Percentiles rank a stretch among this genome's conserved stretches.
phyloP scores from a whole-genome alignment of 176 grass and related monocot genomes.

The sorghum (Sorghum bicolor) region DNA sequence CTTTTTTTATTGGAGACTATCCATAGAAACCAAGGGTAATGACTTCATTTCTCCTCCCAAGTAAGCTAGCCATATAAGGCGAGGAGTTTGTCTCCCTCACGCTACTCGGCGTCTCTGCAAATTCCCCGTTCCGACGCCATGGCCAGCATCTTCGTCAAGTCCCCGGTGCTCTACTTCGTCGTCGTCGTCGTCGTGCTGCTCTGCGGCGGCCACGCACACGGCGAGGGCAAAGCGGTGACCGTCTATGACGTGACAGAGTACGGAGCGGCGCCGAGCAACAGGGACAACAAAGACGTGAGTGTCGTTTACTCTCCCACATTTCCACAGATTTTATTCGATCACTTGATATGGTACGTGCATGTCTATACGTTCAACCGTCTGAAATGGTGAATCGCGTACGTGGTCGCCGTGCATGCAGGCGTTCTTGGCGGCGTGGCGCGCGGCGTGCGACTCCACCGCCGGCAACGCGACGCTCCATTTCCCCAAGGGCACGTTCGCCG shows the following conservation, averaged over 20 bases:
- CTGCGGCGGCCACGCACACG: neutral
- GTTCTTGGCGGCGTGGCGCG: constrained; percentile 43
- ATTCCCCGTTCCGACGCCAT: neutral
- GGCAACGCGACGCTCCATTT: constrained; percentile 31
- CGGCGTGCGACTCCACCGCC: constrained; percentile 21
- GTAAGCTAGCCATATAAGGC: neutral
- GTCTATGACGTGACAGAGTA: constrained; percentile 40
- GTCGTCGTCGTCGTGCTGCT: neutral
- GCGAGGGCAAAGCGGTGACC: neutral
- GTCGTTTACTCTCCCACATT: neutral
- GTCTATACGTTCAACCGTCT: too few relatives aligned
- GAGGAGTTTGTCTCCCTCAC: neutral
- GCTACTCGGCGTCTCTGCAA: neutral
- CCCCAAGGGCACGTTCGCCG: constrained; percentile 46
- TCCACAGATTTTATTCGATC: neutral
- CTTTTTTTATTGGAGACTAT: too few relatives aligned
- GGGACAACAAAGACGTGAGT: constrained; percentile 43
- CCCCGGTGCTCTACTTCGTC: neutral
- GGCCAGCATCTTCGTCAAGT: neutral
- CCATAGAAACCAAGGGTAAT: neutral
- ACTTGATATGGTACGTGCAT: too few relatives aligned
- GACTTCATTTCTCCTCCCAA: neutral
- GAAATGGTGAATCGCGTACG: neutral
- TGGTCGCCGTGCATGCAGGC: constrained; percentile 28
- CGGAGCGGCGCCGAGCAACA: constrained; percentile 26